phyloP scores from a whole-genome alignment of 2,329 filamentous ascomycete species.

The Xylariales sp. region DNA sequence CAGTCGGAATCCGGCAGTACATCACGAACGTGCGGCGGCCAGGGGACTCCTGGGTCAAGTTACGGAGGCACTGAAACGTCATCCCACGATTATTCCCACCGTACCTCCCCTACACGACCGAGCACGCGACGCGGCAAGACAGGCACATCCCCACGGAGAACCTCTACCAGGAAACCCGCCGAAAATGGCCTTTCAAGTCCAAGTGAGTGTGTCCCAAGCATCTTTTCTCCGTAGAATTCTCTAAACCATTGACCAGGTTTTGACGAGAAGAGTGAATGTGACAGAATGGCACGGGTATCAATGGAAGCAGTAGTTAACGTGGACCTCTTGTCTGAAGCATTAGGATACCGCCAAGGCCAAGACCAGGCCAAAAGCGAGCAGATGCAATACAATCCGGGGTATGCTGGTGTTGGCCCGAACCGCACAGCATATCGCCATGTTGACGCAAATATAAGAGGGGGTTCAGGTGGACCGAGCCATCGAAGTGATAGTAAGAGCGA shows the following conservation, averaged over 20 bases:
- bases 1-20: not conserved
- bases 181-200: too few relatives aligned
- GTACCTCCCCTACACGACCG: not conserved
- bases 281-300: not conserved
- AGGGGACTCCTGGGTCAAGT: not conserved
- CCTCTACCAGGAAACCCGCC: too few relatives aligned
- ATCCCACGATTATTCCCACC: not conserved
- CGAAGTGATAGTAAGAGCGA: not conserved
- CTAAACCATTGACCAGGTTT: not conserved
- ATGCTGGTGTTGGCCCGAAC: not conserved
- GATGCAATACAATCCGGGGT: not conserved
- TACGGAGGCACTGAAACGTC: not conserved
- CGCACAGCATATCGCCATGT: not conserved
- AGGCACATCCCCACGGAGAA: too few relatives aligned
- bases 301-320: not conserved
- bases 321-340: not conserved
- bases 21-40: not conserved
- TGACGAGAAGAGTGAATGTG: too few relatives aligned
- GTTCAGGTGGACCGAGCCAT: not conserved
- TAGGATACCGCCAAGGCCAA: not conserved
- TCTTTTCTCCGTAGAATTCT: too few relatives aligned
- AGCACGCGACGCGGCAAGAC: not conserved
- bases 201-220: too few relatives aligned
- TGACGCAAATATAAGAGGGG: slow-evolving; percentile 3
- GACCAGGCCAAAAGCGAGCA: not conserved